phyloP scores from a whole-genome alignment of 768 basidiomycete species.

The Rubroboletus pulcherrimus region DNA sequence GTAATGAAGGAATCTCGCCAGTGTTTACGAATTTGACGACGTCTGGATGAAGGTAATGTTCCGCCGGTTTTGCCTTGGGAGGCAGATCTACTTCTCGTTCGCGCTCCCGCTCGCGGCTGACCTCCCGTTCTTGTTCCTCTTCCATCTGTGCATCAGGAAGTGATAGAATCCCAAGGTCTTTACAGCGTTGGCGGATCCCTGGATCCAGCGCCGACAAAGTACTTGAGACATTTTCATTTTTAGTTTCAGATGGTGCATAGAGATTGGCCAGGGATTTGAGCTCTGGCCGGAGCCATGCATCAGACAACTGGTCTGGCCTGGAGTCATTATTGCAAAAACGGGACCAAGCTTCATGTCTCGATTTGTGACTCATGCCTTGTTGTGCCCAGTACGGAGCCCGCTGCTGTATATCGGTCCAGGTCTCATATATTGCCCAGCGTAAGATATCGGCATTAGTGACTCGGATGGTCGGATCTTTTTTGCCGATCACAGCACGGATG shows the following conservation, averaged over 20 bases:
- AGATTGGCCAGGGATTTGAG: slow-evolving; percentile 33
- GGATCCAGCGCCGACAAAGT: background rate
- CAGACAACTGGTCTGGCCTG: background rate
- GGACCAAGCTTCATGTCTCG: slow-evolving; percentile 11
- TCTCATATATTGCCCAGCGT: slow-evolving; percentile 42
- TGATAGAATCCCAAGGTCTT: slow-evolving; percentile 7
- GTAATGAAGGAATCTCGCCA: slow-evolving; percentile 19
- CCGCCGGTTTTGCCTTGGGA: slow-evolving; percentile 15
- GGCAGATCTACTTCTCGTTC: slow-evolving; percentile 38
- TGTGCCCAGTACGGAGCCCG: background rate
- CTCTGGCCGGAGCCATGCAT: slow-evolving; percentile 38
- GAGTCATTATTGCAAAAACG: background rate
- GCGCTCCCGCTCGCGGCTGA: slow-evolving; percentile 38
- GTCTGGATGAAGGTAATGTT: slow-evolving; percentile 14
- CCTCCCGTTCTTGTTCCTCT: slow-evolving; percentile 46
- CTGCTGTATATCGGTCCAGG: slow-evolving; percentile 24
- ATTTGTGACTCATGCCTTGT: slow-evolving; percentile 27
- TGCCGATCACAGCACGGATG: slow-evolving; percentile 29
- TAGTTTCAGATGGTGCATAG: slow-evolving; percentile 17
- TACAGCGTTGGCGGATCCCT: slow-evolving; percentile 4
- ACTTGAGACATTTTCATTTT: background rate
- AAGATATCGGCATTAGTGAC: slow-evolving; percentile 31
- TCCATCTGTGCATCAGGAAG: slow-evolving; percentile 22
- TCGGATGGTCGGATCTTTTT: background rate
- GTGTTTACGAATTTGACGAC: slow-evolving; percentile 21